Percentiles rank a stretch among this genome's conserved stretches.
Evolutionary conservation across 1,139 yeast genomes (phyloP).

Genomic region (Geotrichum phurueaensis): DNA sequence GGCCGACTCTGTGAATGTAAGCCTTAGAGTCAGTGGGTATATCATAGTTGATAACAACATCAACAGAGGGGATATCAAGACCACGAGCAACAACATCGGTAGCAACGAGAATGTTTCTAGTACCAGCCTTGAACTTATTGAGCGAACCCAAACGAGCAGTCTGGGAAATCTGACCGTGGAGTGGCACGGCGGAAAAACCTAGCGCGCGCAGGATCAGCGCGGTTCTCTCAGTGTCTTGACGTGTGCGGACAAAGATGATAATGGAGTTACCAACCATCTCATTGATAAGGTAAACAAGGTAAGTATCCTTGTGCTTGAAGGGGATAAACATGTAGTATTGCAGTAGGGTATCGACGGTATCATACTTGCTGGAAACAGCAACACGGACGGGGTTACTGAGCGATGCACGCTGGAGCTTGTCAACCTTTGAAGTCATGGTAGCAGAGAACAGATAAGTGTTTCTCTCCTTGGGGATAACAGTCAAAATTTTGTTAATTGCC

Average conservation of each 20-base stretch:
- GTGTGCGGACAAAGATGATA: conserved; percentile 88
- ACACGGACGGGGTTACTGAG: conserved; percentile 83
- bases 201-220: conserved; percentile 73
- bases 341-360: conserved; percentile 86
- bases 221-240: conserved; percentile 90
- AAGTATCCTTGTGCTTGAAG: conserved; percentile 87
- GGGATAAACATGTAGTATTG: conserved; percentile 90
- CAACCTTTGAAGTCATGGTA: conserved; percentile 92
- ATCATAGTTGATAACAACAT: conserved; percentile 85
- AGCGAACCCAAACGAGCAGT: conserved; percentile 88
- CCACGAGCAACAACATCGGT: conserved; percentile 99
- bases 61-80: conserved; percentile 91
- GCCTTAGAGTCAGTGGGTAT: conserved; percentile 98
- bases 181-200: conserved; percentile 85
- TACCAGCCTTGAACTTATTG: conserved; percentile 85
- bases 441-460: conserved; percentile 90
- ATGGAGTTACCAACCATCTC: conserved; percentile 82
- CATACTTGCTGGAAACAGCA: conserved; percentile 80
- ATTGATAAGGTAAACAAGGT: conserved; percentile 70
- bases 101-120: conserved; percentile 77
- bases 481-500: conserved; percentile 78
- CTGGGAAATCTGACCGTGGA: conserved; percentile 91
- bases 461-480: conserved; percentile 77
- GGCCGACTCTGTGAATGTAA: conserved; percentile 94
- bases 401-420: conserved; percentile 89